Conservation (phyloP, 176 grass and related monocot species). For the Musa troglodytarum region DNA sequence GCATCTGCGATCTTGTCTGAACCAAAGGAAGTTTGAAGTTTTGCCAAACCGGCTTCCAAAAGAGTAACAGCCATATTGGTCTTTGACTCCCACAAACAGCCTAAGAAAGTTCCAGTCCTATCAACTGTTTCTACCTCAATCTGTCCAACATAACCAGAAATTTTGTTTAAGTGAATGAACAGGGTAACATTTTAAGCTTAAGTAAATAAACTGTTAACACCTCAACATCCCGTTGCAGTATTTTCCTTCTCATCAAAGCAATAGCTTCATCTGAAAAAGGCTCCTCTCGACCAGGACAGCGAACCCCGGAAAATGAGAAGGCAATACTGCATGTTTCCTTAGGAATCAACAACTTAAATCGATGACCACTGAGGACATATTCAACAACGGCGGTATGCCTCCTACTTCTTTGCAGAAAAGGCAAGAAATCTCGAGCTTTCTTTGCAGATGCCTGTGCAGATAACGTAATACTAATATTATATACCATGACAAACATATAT, state of each 20-base stretch:
- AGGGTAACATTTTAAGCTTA: constrained; percentile 1
- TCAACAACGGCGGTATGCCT: constrained; percentile 80
- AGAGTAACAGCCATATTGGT: constrained; percentile 69
- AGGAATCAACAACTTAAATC: constrained; percentile 88
- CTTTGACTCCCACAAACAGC: constrained; percentile 79
- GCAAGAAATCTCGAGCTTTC: constrained; percentile 91
- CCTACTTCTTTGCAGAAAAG: constrained; percentile 75
- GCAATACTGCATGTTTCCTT: constrained; percentile 99
- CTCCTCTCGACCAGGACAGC: constrained; percentile 73
- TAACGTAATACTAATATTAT: background rate
- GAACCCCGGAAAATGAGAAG: constrained; percentile 91
- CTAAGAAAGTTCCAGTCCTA: constrained; percentile 90
- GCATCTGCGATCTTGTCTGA: constrained; percentile 78
- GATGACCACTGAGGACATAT: constrained; percentile 94
- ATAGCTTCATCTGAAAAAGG: constrained; percentile 88
- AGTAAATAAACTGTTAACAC: constrained; percentile 18
- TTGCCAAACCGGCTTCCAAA: constrained; percentile 78
- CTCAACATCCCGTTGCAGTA: constrained; percentile 90
- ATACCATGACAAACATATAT: background rate
- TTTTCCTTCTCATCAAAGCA: constrained; percentile 91
- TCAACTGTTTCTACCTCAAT: constrained; percentile 95
- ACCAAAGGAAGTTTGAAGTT: constrained; percentile 68
- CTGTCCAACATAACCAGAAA: constrained; percentile 30
- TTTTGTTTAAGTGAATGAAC: constrained; percentile 2
- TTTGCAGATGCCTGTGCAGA: constrained; percentile 55